phyloP scores from a whole-genome alignment of 805 yeast genomes.

The Myxozyma monticola region DNA sequence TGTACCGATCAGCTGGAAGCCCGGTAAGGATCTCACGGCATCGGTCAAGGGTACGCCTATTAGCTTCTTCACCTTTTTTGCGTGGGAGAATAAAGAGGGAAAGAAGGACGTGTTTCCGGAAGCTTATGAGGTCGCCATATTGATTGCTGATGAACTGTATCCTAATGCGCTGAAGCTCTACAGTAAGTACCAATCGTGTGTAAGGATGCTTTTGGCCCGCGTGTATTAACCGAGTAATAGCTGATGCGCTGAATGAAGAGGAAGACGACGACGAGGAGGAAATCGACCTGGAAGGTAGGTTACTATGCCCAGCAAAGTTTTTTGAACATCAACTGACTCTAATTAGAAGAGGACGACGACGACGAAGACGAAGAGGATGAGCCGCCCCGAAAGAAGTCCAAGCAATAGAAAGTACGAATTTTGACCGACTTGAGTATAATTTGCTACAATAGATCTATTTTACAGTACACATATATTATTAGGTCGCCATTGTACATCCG shows the following conservation, averaged over 20 bases:
- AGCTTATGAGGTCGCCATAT: slow-evolving; percentile 74
- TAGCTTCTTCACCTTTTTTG: slow-evolving; percentile 70
- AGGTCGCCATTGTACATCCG: no score
- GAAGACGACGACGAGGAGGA: slow-evolving; percentile 42
- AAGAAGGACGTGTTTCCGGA: slow-evolving; percentile 68
- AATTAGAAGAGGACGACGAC: slow-evolving; percentile 29
- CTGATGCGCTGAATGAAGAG: slow-evolving; percentile 30
- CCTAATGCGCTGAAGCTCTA: slow-evolving; percentile 85
- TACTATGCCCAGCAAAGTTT: neutral
- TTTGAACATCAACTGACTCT: neutral
- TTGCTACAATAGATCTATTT: no score
- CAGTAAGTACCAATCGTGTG: slow-evolving; percentile 52
- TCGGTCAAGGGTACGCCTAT: slow-evolving; percentile 44
- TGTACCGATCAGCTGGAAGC: slow-evolving; percentile 69
- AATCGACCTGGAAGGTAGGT: slow-evolving; percentile 37
- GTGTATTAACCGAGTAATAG: slow-evolving; percentile 10
- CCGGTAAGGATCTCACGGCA: slow-evolving; percentile 55
- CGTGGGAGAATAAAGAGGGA: slow-evolving; percentile 88
- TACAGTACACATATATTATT: no score
- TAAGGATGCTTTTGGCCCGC: neutral
- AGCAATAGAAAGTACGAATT: slow-evolving; percentile 11
- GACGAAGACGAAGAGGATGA: slow-evolving; percentile 30
- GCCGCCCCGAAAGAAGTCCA: slow-evolving; percentile 23
- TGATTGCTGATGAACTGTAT: slow-evolving; percentile 74
- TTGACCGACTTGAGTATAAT: no score